phyloP scores from a whole-genome alignment of 1,284 basidiomycete species.

The Mycosarcoma mackinlayi region DNA sequence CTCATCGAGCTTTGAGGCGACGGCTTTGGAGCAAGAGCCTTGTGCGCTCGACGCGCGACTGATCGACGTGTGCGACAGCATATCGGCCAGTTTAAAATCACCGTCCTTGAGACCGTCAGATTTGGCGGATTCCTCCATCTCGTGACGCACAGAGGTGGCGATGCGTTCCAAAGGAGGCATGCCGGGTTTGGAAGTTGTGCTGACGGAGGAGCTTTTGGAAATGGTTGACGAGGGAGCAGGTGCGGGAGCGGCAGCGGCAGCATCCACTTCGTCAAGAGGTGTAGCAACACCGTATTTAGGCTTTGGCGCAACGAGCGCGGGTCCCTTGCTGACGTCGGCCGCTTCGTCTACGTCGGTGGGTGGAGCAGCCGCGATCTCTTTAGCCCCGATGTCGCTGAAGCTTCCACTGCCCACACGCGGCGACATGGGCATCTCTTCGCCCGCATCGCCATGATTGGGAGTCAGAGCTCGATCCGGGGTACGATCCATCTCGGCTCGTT shows the following conservation, averaged over 20 bases:
- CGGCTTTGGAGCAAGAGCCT: neutral
- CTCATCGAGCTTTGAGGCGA: constrained; percentile 50
- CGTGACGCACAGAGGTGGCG: constrained; percentile 47
- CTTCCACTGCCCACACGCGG: constrained; percentile 33
- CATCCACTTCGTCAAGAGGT: constrained; percentile 31
- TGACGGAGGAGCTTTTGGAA: neutral
- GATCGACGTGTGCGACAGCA: constrained; percentile 45
- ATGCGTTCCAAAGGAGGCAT: constrained; percentile 54
- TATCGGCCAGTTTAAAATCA: constrained; percentile 64
- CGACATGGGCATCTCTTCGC: constrained; percentile 31
- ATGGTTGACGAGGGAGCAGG: constrained; percentile 21
- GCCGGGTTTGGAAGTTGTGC: constrained; percentile 18
- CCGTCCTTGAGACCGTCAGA: constrained; percentile 58
- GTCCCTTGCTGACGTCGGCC: neutral
- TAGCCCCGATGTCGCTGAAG: constrained; percentile 27
- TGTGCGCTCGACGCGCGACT: constrained; percentile 19
- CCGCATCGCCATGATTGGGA: constrained; percentile 35
- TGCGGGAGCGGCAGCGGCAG: constrained; percentile 18
- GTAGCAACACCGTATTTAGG: constrained; percentile 36
- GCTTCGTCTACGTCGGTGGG: constrained; percentile 29
- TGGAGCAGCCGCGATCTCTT: constrained; percentile 42
- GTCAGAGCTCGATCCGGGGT: constrained; percentile 47
- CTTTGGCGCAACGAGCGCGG: constrained; percentile 30
- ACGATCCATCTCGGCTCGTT: constrained; percentile 29
- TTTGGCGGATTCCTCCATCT: constrained; percentile 58